phyloP scores from a whole-genome alignment of 192 early-diverging fungal species.

The Coemansia nantahalensis region DNA sequence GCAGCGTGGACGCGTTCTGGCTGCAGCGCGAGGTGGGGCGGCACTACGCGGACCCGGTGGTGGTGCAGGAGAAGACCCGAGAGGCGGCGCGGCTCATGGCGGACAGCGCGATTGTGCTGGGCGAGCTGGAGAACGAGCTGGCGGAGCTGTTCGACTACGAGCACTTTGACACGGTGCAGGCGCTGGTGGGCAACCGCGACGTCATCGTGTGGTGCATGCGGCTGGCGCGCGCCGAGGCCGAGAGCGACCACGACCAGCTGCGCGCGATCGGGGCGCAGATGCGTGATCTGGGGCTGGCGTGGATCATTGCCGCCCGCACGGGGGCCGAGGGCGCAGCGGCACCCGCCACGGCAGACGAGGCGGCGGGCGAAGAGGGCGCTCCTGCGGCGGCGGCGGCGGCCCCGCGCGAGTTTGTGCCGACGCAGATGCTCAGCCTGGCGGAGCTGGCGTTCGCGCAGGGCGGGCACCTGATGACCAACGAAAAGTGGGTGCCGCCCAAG shows the following conservation, averaged over 20 bases:
- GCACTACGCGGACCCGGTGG: slow-evolving; percentile 82
- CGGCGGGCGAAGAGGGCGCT: slow-evolving; percentile 2
- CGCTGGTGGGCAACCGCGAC: slow-evolving; percentile 84
- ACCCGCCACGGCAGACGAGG: background rate
- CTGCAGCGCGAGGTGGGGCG: slow-evolving; percentile 81
- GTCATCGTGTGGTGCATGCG: slow-evolving; percentile 89
- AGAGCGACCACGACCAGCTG: slow-evolving; percentile 53
- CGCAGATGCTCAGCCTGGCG: slow-evolving; percentile 67
- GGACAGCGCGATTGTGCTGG: slow-evolving; percentile 58
- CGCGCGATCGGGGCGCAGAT: slow-evolving; percentile 64
- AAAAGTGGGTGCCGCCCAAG: slow-evolving; percentile 84
- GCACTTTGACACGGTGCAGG: slow-evolving; percentile 93
- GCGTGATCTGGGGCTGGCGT: slow-evolving; percentile 60
- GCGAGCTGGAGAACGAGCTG: slow-evolving; percentile 95
- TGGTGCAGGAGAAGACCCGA: slow-evolving; percentile 85
- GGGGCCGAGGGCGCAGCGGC: too few species aligned
- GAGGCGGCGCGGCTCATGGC: slow-evolving; percentile 71
- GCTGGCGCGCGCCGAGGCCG: slow-evolving; percentile 70
- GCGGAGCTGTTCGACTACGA: slow-evolving; percentile 96
- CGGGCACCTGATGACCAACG: slow-evolving; percentile 97
- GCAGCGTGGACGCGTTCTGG: slow-evolving; percentile 97
- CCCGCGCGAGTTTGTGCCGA: slow-evolving; percentile 21
- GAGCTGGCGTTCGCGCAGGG: slow-evolving; percentile 88
- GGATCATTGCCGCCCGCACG: slow-evolving; percentile 68
- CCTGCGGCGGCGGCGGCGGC: slow-evolving; percentile 6